phyloP scores from a whole-genome alignment of 2,329 filamentous ascomycete species.

The Aspergillus spinulosporus region DNA sequence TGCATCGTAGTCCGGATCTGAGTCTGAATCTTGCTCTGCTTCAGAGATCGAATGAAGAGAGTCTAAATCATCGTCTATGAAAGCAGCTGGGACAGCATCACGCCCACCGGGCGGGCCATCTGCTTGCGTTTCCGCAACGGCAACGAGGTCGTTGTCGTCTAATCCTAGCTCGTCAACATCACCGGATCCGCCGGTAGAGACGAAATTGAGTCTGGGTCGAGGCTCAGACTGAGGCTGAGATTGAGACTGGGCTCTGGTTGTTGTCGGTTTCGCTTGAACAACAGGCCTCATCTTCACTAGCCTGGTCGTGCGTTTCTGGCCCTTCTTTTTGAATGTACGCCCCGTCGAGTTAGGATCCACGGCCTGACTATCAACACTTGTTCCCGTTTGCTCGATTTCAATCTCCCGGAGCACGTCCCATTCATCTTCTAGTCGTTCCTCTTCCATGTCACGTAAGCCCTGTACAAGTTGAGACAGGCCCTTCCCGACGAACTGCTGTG shows the following conservation, averaged over 20 bases:
- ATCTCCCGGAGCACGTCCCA: conserved; percentile 47
- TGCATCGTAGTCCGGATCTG: conserved; percentile 33
- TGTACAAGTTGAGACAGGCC: conserved; percentile 43
- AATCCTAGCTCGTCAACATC: conserved; percentile 22
- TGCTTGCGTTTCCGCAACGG: conserved; percentile 33
- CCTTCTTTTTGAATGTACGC: conserved; percentile 48
- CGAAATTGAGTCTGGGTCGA: conserved; percentile 13
- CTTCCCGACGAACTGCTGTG: conserved; percentile 39
- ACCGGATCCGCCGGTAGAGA: conserved; percentile 3
- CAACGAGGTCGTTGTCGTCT: conserved; percentile 31
- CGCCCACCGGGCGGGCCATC: background rate
- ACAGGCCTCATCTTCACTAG: conserved; percentile 46
- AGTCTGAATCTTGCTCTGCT: conserved; percentile 27
- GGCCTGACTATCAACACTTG: conserved; percentile 40
- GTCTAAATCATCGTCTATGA: conserved; percentile 18
- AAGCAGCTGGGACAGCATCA: background rate
- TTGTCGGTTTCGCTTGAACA: conserved; percentile 27
- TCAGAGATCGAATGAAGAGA: conserved; percentile 34
- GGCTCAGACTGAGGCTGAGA: background rate
- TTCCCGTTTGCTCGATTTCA: conserved; percentile 37
- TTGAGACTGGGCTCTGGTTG: background rate
- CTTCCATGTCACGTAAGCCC: conserved; percentile 43
- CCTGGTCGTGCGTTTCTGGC: conserved; percentile 51
- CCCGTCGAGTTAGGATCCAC: conserved; percentile 11
- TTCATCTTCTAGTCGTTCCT: conserved; percentile 45